Base-by-base conservation (phyloP, 139 green algal species). In the Monoraphidium neglectum region DNA sequence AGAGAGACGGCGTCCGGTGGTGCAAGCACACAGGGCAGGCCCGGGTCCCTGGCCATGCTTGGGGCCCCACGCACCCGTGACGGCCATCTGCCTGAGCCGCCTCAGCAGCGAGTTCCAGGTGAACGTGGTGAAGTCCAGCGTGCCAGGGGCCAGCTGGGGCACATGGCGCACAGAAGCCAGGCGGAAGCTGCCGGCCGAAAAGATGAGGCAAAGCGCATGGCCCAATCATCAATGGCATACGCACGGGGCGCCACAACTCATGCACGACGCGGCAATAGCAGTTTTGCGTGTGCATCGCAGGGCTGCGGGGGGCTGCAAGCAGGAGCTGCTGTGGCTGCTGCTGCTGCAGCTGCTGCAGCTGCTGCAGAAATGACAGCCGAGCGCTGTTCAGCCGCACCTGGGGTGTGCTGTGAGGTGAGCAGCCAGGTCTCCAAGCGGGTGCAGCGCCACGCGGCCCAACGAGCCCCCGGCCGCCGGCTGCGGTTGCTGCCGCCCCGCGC, bases 101-200 rank as follows among this genome's bases (percentile, higher is more conserved):
- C 85, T 88, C 2, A 90, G 73, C 28, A 92, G 84, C 16, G 81
- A 59, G 0, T 73, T 59, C 92, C 92, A 97, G 4, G 72, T 87
- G 70, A 94, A 94, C 28, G 84, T 90, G 32, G 89, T 93, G 81
- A 93, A 97, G 54, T 93, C 85, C 4, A 89, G 33, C 5, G 74
- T 75, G 4, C 26, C 54, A 0, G 77, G 28, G 3, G 82, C 76
- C 61, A 90, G 61, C 49, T 84, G 75, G 35, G 73, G 73, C 47
- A 79, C 18, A 30, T 35, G 54, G 16, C 73, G 60, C 64, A 72
- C 68, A 51, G 77, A 65, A 72, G 46, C 63, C 47, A 66, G 69
- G 47, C 26, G 81, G 81, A 74, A 89, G n/a, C 78, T 84, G 74
- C 70, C n/a, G n/a, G n/a, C n/a, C n/a, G n/a, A n/a, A n/a, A n/a